Conservation (phyloP, 805 yeast genomes). For the Saccharomyces cerevisiae region DNA sequence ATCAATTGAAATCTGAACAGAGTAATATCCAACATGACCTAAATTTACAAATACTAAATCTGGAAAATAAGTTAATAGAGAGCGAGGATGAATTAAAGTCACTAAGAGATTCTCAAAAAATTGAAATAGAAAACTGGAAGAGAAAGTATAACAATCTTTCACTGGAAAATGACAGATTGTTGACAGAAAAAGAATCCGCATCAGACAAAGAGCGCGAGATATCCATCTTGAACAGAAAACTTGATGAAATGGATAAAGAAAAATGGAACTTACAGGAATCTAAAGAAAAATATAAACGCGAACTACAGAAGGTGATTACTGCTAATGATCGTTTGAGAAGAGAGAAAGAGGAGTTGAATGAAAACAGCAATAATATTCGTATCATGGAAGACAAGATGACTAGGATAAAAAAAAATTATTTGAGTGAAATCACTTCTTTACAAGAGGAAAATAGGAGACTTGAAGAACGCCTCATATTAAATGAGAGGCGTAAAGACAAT, state of each 20-base stretch:
- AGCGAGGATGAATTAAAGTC: background rate
- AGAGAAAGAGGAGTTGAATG: background rate
- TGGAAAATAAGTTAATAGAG: background rate
- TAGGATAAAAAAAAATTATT: slow-evolving; percentile 18
- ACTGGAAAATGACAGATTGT: background rate
- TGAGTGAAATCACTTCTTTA: slow-evolving; percentile 15
- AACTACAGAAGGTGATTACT: background rate
- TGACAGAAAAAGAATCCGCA: background rate
- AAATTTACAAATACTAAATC: background rate
- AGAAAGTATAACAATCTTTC: background rate
- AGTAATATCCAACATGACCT: background rate
- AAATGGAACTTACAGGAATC: background rate
- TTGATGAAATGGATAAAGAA: background rate
- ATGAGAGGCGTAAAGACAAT: background rate
- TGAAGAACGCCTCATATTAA: background rate
- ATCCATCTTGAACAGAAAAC: background rate
- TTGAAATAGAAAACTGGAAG: background rate
- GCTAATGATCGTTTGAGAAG: background rate
- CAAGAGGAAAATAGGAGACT: slow-evolving; percentile 18
- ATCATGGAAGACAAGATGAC: slow-evolving; percentile 1
- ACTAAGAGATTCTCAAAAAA: background rate
- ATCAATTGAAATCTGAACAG: background rate
- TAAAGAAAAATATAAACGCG: background rate
- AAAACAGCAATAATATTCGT: background rate
- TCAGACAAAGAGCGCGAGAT: background rate